Base-by-base conservation (phyloP, 2,329 filamentous ascomycete species). In the Fusarium sp. region DNA sequence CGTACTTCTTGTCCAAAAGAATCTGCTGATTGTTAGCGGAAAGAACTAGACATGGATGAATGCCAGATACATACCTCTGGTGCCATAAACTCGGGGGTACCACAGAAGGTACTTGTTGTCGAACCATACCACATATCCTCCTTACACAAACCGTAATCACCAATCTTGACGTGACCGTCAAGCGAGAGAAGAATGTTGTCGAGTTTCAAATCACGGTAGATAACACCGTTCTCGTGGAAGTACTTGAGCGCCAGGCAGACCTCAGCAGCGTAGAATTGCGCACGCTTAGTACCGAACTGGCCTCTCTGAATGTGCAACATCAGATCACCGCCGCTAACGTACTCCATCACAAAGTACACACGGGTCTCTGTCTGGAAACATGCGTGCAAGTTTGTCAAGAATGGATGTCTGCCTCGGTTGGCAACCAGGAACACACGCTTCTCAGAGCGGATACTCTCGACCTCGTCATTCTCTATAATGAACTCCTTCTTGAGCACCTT, bases 401-500 rank as follows among this genome's bases (percentile, higher is more conserved):
- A 99, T 0, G 97, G 96, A 78, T 99, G 96, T 16, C 93, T 90
- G 79, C 98, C 96, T 80, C 97, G 94, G 84, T 99, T 99, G 34
- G 96, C 96, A 78, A 99, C 92, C 79, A 99, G 81, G 84, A 98
- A 97, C 18, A 99, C 97, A 70, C 96, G 89, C 87, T 99, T 99
- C 82, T 99, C 96, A 0, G 96, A 99, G 70, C 95, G 90, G 44
- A 94, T 98, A 81, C 95, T 98, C 81, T 99, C 96, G 10, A 99
- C 96, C 83, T 99, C 96, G 78, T 99, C 96, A 72, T 99, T 97
- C 80, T 99, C 97, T 68, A 99, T 99, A 78, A 99, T 99, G 80
- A 99, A 99, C 80, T 99, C 96, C 84, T 99, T 99, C 88, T 99
- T 99, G 74, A 99, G 84, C 40, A 99, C 96, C 83, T 99, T 99